A percentile compares a stretch with the other conserved stretches of the same genome.
These are phyloP conservation scores for Tricholoma sp. DNA, from an alignment of 768 basidiomycete genomes.

Conservation along the genomic window DNA sequence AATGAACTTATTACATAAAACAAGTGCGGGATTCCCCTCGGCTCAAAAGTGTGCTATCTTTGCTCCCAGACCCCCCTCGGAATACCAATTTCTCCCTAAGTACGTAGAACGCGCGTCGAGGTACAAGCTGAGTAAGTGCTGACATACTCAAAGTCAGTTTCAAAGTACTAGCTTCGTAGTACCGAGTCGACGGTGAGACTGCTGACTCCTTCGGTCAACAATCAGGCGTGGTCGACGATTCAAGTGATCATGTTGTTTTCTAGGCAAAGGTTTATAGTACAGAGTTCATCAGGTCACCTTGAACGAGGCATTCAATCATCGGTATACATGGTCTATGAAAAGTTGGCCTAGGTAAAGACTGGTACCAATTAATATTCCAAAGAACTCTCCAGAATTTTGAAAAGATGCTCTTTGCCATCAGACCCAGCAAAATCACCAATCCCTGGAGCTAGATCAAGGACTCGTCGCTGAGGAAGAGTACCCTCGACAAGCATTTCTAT, in stretches of 20 bases:
- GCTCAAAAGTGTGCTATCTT: not conserved
- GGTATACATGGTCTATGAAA: too few relatives aligned
- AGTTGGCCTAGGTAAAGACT: not conserved
- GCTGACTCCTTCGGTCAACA: not conserved
- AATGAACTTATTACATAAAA: not conserved
- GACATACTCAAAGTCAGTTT: too few relatives aligned
- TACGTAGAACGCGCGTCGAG: too few relatives aligned
- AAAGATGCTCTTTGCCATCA: constrained; percentile 80
- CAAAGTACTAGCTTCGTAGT: too few relatives aligned
- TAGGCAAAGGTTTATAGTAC: too few relatives aligned
- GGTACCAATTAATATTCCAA: constrained; percentile 56
- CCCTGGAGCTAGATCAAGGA: constrained; percentile 89
- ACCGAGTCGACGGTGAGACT: too few relatives aligned
- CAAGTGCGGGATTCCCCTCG: not conserved
- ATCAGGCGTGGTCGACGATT: not conserved
- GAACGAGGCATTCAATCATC: not conserved
- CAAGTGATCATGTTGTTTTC: too few relatives aligned
- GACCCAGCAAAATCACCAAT: constrained; percentile 79
- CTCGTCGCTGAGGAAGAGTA: constrained; percentile 86
- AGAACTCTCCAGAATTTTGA: constrained; percentile 73
- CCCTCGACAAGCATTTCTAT: constrained; percentile 80
- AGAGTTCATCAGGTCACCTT: too few relatives aligned
- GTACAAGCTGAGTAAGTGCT: too few relatives aligned
- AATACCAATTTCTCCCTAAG: not conserved
- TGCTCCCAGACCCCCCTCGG: not conserved